These are phyloP conservation scores for Tolypocladium ophioglossoides DNA, from an alignment of 2,329 filamentous ascomycete genomes.

Conservation along the genomic window DNA sequence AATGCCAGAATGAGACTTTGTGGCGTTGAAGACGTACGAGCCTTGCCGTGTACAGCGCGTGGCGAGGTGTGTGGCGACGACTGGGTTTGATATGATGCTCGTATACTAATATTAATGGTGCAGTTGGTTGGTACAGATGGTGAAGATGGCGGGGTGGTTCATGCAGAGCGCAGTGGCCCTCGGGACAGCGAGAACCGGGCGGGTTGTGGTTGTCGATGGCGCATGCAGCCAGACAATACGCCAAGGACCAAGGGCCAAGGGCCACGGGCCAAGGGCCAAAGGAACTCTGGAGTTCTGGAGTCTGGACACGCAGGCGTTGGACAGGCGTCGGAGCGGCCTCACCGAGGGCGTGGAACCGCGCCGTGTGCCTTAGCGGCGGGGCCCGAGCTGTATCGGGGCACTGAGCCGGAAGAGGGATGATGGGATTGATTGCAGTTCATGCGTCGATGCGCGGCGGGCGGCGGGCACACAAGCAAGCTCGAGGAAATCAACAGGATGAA, in stretches of 20 bases:
- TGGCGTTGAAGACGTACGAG: background rate
- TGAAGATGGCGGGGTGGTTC: background rate
- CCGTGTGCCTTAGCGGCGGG: constrained; percentile 11
- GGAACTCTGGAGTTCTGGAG: too few species aligned
- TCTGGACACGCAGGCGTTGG: too few species aligned
- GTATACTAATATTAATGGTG: background rate
- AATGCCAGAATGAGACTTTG: background rate
- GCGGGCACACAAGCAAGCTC: background rate
- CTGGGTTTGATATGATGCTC: background rate
- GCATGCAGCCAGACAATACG: too few species aligned
- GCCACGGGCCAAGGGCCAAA: too few species aligned
- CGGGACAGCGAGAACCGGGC: background rate
- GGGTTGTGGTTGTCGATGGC: too few species aligned
- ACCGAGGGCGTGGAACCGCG: constrained; percentile 19
- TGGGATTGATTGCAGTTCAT: background rate
- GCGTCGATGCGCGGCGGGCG: too few species aligned
- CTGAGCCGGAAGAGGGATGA: background rate
- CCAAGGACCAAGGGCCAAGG: too few species aligned
- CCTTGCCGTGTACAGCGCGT: background rate
- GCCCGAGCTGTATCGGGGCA: background rate
- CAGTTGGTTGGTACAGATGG: background rate
- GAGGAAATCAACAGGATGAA: too few species aligned
- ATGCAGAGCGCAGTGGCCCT: background rate
- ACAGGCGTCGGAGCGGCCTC: constrained; percentile 12
- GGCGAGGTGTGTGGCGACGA: background rate